phyloP scores from a whole-genome alignment of 345 rosid species.

The Hirschfeldia incana region DNA sequence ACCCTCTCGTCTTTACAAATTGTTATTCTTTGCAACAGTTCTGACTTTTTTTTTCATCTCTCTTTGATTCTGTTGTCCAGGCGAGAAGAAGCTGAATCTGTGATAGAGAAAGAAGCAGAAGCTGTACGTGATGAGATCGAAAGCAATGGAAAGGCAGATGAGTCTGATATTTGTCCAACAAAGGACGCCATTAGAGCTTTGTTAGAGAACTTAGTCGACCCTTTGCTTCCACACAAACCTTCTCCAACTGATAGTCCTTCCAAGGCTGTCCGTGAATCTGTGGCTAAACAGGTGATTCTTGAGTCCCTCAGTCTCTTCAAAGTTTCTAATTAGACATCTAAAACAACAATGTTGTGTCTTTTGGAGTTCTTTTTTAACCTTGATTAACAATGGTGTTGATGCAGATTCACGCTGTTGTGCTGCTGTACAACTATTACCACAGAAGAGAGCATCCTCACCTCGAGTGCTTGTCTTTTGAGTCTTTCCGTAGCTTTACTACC shows the following conservation, averaged over 20 bases:
- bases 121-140: constrained; percentile 19
- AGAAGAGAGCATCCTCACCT: constrained; percentile 56
- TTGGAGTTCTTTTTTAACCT: not conserved
- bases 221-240: constrained; percentile 55
- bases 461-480: constrained; percentile 52
- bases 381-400: constrained; percentile 1
- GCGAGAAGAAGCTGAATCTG: constrained; percentile 24
- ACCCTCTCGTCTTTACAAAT: not conserved
- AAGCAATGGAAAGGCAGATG: constrained; percentile 22
- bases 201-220: constrained; percentile 66
- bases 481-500: constrained; percentile 65
- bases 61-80: constrained; percentile 12
- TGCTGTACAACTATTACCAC: constrained; percentile 73
- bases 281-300: constrained; percentile 67
- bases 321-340: constrained; percentile 7
- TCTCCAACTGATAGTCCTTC: constrained; percentile 43
- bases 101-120: constrained; percentile 35
- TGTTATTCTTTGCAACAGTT: not conserved
- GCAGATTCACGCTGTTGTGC: constrained; percentile 73
- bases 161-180: constrained; percentile 39
- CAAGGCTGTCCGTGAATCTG: constrained; percentile 43
- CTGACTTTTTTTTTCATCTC: constrained; percentile 1
- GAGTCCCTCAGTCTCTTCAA: too few species aligned
- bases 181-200: constrained; percentile 67
- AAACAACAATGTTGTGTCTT: not conserved